phyloP scores from a whole-genome alignment of 2,329 filamentous ascomycete genomes.

The Xylaria multiplex region DNA sequence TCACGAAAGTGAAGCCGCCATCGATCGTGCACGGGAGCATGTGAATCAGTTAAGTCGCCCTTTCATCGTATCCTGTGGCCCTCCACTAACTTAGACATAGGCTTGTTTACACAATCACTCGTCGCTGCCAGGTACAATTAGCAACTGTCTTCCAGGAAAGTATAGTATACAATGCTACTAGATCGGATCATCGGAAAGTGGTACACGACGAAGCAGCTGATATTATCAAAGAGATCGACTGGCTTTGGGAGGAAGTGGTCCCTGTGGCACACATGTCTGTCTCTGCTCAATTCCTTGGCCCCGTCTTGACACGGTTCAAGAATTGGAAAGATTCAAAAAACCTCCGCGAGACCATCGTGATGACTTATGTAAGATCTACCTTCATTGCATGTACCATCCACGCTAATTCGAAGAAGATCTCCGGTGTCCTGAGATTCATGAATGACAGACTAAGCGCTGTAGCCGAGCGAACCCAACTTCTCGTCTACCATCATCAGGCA shows the following conservation, averaged over 20 bases:
- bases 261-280: conserved; percentile 51
- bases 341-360: conserved; percentile 24
- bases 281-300: conserved; percentile 47
- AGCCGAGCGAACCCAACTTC: conserved; percentile 27
- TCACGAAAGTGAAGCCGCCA: conserved; percentile 7
- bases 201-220: conserved; percentile 30
- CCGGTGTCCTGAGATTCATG: conserved; percentile 34
- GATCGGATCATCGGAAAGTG: conserved; percentile 21
- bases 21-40: conserved; percentile 42
- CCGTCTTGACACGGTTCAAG: conserved; percentile 36
- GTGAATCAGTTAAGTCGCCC: conserved; percentile 44
- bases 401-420: conserved; percentile 27
- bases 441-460: conserved; percentile 32
- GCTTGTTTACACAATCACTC: conserved; percentile 35
- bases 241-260: conserved; percentile 50
- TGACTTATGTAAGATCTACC: conserved; percentile 34
- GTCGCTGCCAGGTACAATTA: conserved; percentile 30
- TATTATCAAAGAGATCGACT: conserved; percentile 47
- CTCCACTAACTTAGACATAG: conserved; percentile 26
- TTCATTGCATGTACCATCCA: not conserved
- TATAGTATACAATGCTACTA: not conserved
- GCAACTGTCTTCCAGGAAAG: conserved; percentile 31
- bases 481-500: conserved; percentile 35
- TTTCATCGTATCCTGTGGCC: not conserved
- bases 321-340: conserved; percentile 25